A percentile compares a stretch with the other conserved stretches of the same genome.
phyloP scores from a whole-genome alignment of 2,329 filamentous ascomycete species.

The Ascochyta fabae region DNA sequence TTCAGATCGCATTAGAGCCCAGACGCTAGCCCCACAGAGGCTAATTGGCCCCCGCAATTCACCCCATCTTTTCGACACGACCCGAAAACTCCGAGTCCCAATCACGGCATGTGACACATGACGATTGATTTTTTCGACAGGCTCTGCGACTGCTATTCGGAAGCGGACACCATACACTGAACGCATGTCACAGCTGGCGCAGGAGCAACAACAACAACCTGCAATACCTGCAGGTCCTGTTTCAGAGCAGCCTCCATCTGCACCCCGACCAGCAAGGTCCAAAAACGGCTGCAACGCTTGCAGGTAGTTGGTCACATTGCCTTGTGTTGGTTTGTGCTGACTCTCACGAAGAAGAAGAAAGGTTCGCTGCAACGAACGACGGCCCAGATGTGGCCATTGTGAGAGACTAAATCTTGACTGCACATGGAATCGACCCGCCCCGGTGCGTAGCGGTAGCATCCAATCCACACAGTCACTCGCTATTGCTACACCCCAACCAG shows the following conservation, averaged over 20 bases:
- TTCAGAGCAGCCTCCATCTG: constrained; percentile 15
- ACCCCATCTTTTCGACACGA: constrained; percentile 3
- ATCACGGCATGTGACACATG: not conserved
- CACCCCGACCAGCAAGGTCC: constrained; percentile 37
- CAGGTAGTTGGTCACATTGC: constrained; percentile 21
- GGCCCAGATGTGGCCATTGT: constrained; percentile 61
- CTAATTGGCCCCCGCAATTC: constrained; percentile 20
- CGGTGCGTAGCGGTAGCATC: constrained; percentile 23
- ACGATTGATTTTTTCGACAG: not conserved
- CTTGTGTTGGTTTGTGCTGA: constrained; percentile 12
- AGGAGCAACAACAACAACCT: constrained; percentile 20
- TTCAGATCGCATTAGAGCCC: not conserved
- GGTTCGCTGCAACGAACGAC: constrained; percentile 62
- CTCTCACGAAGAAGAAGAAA: constrained; percentile 54
- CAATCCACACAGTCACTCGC: constrained; percentile 29
- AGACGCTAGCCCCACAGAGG: constrained; percentile 15
- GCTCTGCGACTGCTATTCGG: not conserved
- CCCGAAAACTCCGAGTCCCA: not conserved
- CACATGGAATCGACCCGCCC: constrained; percentile 52
- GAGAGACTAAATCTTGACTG: constrained; percentile 61
- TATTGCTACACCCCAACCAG: constrained; percentile 20
- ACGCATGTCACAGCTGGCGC: constrained; percentile 31
- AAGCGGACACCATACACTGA: not conserved
- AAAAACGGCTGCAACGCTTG: constrained; percentile 44
- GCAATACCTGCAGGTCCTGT: constrained; percentile 20